Evolutionary conservation across 73 alveolate genomes (phyloP).

Genomic region (Tetrahymena elliotti): DNA sequence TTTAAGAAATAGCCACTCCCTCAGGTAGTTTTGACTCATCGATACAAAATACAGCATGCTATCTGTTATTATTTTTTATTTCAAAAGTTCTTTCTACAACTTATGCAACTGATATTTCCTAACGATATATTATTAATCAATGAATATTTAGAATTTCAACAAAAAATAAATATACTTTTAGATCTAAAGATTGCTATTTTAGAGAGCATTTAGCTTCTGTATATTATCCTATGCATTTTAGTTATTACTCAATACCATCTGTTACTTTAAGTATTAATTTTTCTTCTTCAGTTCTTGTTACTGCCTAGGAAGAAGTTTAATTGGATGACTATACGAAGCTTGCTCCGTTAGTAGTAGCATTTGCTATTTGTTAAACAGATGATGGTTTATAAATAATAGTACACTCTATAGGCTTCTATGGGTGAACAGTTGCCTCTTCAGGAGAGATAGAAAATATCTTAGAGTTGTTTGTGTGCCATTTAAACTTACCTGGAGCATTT

Average conservation of each 20-base stretch:
- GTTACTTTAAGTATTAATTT: constrained; percentile 73
- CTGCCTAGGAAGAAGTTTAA: constrained; percentile 2
- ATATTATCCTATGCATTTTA: constrained; percentile 81
- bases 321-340: background rate
- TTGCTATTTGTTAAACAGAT: background rate
- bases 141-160: background rate
- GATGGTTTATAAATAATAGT: constrained; percentile 21
- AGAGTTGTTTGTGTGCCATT: constrained; percentile 67
- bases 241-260: constrained; percentile 74
- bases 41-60: constrained; percentile 70
- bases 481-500: constrained; percentile 78
- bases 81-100: constrained; percentile 61
- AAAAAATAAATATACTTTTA: constrained; percentile 4
- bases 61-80: constrained; percentile 56
- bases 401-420: constrained; percentile 19
- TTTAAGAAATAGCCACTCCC: constrained; percentile 60
- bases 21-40: constrained; percentile 45
- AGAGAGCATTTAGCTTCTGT: constrained; percentile 78
- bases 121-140: background rate
- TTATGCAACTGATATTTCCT: constrained; percentile 69
- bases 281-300: constrained; percentile 66
- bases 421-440: constrained; percentile 2
- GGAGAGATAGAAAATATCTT: constrained; percentile 28
- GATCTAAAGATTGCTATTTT: constrained; percentile 59
- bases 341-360: background rate